A percentile compares a stretch with the other conserved stretches of the same genome.
These are phyloP conservation scores for Heliocybe sulcata DNA, from an alignment of 1,284 basidiomycete genomes.

Conservation along the genomic window DNA sequence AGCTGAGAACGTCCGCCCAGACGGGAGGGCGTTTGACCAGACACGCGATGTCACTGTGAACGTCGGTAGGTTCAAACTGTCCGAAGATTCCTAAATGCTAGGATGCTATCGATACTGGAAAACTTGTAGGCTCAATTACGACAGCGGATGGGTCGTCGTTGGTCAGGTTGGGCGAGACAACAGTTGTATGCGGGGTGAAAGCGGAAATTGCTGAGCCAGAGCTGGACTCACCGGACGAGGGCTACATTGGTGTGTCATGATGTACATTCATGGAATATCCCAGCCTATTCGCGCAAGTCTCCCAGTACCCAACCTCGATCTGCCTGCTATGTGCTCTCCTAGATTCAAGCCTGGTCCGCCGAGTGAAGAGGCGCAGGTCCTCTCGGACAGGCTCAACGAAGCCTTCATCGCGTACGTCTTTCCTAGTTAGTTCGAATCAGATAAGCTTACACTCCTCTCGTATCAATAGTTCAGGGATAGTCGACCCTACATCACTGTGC, in stretches of 20 bases:
- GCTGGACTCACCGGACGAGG: slow-evolving; percentile 63
- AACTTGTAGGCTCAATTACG: slow-evolving; percentile 70
- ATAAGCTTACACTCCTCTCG: too few species aligned
- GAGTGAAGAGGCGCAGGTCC: slow-evolving; percentile 83
- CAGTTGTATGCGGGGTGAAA: slow-evolving; percentile 89
- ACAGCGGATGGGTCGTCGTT: slow-evolving; percentile 89
- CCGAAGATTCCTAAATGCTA: slow-evolving; percentile 3
- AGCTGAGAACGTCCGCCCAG: slow-evolving; percentile 63
- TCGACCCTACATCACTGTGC: slow-evolving; percentile 67
- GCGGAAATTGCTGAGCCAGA: slow-evolving; percentile 91
- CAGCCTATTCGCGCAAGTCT: not conserved
- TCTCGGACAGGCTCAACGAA: slow-evolving; percentile 79
- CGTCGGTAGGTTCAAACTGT: slow-evolving; percentile 45
- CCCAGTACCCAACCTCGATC: slow-evolving; percentile 80
- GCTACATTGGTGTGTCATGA: slow-evolving; percentile 67
- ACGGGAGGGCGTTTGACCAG: slow-evolving; percentile 55
- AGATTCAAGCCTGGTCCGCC: slow-evolving; percentile 95
- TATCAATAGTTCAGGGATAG: slow-evolving; percentile 60
- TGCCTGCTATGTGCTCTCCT: slow-evolving; percentile 88
- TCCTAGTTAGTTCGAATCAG: too few species aligned
- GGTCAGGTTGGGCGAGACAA: slow-evolving; percentile 85
- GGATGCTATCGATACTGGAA: not conserved
- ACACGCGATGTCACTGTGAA: slow-evolving; percentile 71
- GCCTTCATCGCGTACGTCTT: slow-evolving; percentile 72
- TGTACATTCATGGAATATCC: not conserved